These are phyloP conservation scores for slime mould (Dictyostelium discoideum) DNA, from an alignment of 78 protist species.

Conservation along the genomic window dicty_2.7 NC_007088.5:7977001-7977500, in stretches of 20 bases:
- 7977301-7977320: slow-evolving; percentile 44
- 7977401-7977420: background rate
- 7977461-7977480: background rate
- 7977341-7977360: slow-evolving; percentile 25
- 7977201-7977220: background rate
- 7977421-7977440: background rate
- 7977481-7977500: background rate
- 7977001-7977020: background rate
- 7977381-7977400: slow-evolving; percentile 33
- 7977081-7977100: background rate
- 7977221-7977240: background rate
- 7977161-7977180: background rate
- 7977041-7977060: slow-evolving; percentile 42
- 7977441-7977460: background rate
- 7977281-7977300: slow-evolving; percentile 3
- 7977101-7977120: background rate
- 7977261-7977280: background rate
- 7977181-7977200: background rate
- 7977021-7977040: background rate
- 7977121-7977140: background rate
- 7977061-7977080: background rate
- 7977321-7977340: slow-evolving; percentile 2
- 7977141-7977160: background rate
- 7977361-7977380: slow-evolving; percentile 17
- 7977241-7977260: background rate